These are phyloP conservation scores for Neohortaea acidophila DNA, from an alignment of 495 filamentous ascomycete species.

Conservation along the genomic window DNA sequence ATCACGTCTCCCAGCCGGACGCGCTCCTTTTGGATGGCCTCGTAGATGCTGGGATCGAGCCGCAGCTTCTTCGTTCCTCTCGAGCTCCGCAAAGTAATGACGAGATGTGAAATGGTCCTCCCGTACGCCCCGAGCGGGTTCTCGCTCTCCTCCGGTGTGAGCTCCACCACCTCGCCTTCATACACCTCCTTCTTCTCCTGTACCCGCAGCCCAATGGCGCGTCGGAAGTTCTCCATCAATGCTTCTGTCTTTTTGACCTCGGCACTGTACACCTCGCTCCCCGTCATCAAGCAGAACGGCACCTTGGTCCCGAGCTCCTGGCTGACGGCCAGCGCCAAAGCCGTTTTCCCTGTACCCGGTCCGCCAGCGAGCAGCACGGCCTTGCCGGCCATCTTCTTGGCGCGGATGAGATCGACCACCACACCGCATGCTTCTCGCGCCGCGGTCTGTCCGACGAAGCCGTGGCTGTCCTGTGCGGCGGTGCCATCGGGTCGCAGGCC, in stretches of 20 bases:
- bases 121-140: conserved; percentile 93
- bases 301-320: conserved; percentile 95
- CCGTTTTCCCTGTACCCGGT: conserved; percentile 93
- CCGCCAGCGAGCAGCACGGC: conserved; percentile 84
- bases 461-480: conserved; percentile 46
- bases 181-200: conserved; percentile 97
- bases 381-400: conserved; percentile 92
- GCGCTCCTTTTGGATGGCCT: conserved; percentile 94
- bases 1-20: conserved; percentile 93
- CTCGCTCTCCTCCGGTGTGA: conserved; percentile 94
- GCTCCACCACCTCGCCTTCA: conserved; percentile 89
- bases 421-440: conserved; percentile 92
- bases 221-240: conserved; percentile 94
- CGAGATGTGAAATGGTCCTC: conserved; percentile 78
- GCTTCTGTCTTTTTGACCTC: conserved; percentile 99
- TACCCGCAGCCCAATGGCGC: conserved; percentile 83
- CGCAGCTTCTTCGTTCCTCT: conserved; percentile 94
- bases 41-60: conserved; percentile 93
- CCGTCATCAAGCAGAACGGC: conserved; percentile 91
- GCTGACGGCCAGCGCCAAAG: conserved; percentile 80
- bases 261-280: conserved; percentile 89
- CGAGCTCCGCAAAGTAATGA: conserved; percentile 78
- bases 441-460: conserved; percentile 71
- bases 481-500: conserved; percentile 69
- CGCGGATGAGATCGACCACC: conserved; percentile 82